phyloP scores from a whole-genome alignment of 179 eudicot species.

The Silene coronaria region DNA sequence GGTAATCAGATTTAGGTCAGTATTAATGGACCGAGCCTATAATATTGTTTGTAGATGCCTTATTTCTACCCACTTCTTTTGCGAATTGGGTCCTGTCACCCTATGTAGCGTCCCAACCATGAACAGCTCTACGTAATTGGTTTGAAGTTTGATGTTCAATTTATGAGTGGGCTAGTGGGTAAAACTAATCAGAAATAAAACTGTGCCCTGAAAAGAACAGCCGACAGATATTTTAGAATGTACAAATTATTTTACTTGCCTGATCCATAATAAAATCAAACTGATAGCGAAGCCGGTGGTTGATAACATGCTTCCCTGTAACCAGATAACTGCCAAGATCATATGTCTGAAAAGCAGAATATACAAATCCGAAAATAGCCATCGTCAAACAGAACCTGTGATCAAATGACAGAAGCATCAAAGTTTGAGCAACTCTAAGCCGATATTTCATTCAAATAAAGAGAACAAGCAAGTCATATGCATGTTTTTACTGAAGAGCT shows the following conservation, averaged over 20 bases:
- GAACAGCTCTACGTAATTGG: too few relatives aligned
- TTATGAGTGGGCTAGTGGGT: not conserved
- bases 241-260: constrained; percentile 35
- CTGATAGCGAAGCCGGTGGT: constrained; percentile 50
- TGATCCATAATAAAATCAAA: constrained; percentile 79
- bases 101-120: too few relatives aligned
- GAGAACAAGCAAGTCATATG: not conserved
- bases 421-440: not conserved
- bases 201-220: not conserved
- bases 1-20: not conserved
- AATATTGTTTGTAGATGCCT: too few relatives aligned
- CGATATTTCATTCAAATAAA: not conserved
- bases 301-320: constrained; percentile 48
- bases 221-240: too few relatives aligned
- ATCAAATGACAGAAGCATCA: constrained; percentile 14
- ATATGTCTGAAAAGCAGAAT: constrained; percentile 64
- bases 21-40: too few relatives aligned
- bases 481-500: not conserved
- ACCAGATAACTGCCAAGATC: constrained; percentile 42
- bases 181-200: not conserved
- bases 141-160: too few relatives aligned
- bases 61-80: too few relatives aligned
- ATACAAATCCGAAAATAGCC: constrained; percentile 61
- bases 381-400: constrained; percentile 75
- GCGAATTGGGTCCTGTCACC: too few relatives aligned